phyloP scores from a whole-genome alignment of 164 flowering plant species.

The Protea cynaroides region DNA sequence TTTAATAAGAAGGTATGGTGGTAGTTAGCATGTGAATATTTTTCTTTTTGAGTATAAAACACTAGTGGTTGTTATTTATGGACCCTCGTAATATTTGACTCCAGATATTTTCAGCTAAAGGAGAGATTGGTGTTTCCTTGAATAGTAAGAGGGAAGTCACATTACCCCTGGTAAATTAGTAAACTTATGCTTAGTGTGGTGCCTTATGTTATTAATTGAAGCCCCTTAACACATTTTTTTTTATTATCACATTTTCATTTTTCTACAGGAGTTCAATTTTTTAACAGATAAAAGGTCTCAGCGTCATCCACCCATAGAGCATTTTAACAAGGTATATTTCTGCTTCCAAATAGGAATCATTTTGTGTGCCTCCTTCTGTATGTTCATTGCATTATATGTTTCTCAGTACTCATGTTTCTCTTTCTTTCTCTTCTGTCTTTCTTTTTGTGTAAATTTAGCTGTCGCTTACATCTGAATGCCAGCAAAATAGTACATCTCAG shows the following conservation, averaged over 20 bases:
- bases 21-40: not conserved
- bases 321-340: slow-evolving; percentile 66
- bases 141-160: slow-evolving; percentile 62
- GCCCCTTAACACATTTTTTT: not conserved
- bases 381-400: not conserved
- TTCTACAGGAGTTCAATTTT: slow-evolving; percentile 61
- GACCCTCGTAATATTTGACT: slow-evolving; percentile 11
- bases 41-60: not conserved
- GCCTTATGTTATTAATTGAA: slow-evolving; percentile 3
- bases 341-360: not conserved
- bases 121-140: slow-evolving; percentile 69
- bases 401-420: not conserved
- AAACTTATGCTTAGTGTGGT: not conserved
- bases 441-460: slow-evolving; percentile 36
- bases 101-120: slow-evolving; percentile 84
- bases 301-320: slow-evolving; percentile 59
- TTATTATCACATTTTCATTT: slow-evolving; percentile 5
- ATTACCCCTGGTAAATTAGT: slow-evolving; percentile 52
- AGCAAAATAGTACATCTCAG: slow-evolving; percentile 35
- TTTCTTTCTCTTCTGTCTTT: no score
- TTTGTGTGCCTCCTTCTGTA: not conserved
- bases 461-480: slow-evolving; percentile 53
- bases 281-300: slow-evolving; percentile 54
- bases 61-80: not conserved
- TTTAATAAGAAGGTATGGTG: slow-evolving; percentile 68